Evolutionary conservation across 2,329 filamentous ascomycete species (phyloP).

Genomic region (Madurella mycetomatis): DNA sequence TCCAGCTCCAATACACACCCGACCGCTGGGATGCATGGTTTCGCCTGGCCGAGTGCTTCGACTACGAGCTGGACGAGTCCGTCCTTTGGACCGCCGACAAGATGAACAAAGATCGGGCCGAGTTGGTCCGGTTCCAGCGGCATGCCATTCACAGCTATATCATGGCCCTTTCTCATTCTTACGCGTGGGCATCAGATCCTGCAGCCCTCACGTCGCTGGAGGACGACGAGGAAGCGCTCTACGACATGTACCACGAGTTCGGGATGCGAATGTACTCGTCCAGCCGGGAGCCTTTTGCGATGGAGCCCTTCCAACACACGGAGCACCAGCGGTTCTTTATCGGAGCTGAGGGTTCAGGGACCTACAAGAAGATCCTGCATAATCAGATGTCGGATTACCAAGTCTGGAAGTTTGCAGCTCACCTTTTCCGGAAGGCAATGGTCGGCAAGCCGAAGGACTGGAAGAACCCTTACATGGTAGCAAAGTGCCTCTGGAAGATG

Average conservation of each 20-base stretch:
- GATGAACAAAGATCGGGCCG: slow-evolving; percentile 75
- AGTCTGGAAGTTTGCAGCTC: slow-evolving; percentile 57
- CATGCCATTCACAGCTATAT: slow-evolving; percentile 78
- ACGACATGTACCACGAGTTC: slow-evolving; percentile 57
- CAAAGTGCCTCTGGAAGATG: slow-evolving; percentile 63
- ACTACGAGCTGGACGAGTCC: slow-evolving; percentile 81
- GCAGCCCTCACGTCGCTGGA: slow-evolving; percentile 29
- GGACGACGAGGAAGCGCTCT: slow-evolving; percentile 49
- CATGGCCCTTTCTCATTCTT: slow-evolving; percentile 54
- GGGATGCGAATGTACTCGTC: slow-evolving; percentile 59
- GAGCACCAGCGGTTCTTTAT: slow-evolving; percentile 57
- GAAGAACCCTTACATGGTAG: slow-evolving; percentile 58
- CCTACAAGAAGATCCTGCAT: slow-evolving; percentile 49
- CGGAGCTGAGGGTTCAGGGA: slow-evolving; percentile 44
- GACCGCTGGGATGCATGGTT: slow-evolving; percentile 91
- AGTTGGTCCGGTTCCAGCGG: slow-evolving; percentile 71
- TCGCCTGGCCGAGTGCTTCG: slow-evolving; percentile 78
- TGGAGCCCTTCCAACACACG: slow-evolving; percentile 56
- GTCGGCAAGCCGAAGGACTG: slow-evolving; percentile 51
- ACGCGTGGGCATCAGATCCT: slow-evolving; percentile 42
- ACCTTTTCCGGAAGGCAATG: slow-evolving; percentile 54
- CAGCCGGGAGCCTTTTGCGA: slow-evolving; percentile 57
- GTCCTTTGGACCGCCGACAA: slow-evolving; percentile 89
- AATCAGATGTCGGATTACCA: slow-evolving; percentile 56
- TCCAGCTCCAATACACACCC: slow-evolving; percentile 77